Evolutionary conservation across 108 stramenopile genomes (phyloP).

Genomic region (Phaeodactylum tricornutum): DNA sequence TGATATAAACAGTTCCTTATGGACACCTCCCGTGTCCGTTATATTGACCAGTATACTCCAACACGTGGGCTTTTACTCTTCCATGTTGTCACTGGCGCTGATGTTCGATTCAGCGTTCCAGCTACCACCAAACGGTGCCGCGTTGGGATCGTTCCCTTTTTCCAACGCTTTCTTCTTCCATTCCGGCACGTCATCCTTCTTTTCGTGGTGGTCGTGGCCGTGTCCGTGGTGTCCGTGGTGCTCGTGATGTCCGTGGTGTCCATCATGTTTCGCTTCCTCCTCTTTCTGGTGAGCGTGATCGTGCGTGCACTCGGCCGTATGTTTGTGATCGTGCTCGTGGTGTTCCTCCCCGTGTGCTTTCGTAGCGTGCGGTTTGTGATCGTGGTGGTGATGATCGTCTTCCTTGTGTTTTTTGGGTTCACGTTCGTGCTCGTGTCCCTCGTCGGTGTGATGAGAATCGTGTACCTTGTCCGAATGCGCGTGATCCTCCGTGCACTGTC

Average conservation of each 20-base stretch:
- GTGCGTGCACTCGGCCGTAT: conserved; percentile 8
- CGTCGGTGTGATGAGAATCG: conserved; percentile 8
- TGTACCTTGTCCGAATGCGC: conserved; percentile 11
- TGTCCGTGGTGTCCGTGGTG: conserved; percentile 5
- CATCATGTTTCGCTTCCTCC: conserved; percentile 4
- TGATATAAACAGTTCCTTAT: no score
- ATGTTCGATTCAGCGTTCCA: conserved; percentile 58
- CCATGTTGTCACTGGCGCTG: conserved; percentile 29
- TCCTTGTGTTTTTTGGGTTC: conserved; percentile 17
- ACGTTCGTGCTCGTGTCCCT: conserved; percentile 26
- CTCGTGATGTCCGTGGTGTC: conserved; percentile 7
- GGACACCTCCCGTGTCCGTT: no score
- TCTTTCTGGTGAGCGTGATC: conserved; percentile 13
- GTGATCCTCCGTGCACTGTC: conserved; percentile 23
- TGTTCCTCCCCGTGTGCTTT: no score
- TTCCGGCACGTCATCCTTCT: conserved; percentile 41
- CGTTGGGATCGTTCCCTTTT: conserved; percentile 36
- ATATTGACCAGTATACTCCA: no score
- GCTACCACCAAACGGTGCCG: conserved; percentile 60
- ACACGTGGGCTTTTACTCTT: no score
- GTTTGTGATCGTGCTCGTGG: conserved; percentile 16
- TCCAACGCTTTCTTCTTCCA: conserved; percentile 69
- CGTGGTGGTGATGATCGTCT: conserved; percentile 10
- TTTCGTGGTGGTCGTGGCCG: conserved; percentile 1
- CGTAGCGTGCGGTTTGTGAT: no score